Base-by-base conservation (phyloP, 805 yeast genomes). In the Clavispora vitiphila region DNA sequence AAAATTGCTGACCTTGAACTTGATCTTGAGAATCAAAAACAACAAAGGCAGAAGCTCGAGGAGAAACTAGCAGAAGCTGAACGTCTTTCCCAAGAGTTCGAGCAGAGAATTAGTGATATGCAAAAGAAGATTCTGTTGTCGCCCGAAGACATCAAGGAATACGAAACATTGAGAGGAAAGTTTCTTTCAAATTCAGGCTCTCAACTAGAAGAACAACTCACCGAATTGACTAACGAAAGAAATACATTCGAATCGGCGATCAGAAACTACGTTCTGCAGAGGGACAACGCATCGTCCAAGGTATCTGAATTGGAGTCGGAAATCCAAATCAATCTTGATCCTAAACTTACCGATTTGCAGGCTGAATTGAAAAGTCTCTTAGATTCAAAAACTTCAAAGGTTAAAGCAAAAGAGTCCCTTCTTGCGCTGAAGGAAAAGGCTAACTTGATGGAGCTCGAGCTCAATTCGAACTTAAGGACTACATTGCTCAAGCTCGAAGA, bases 401-500 rank as follows among this genome's bases (percentile, higher is more conserved):
- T 56, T 37, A 53, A 56, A 5, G 40, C 46, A 1, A 63, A 60
- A 43, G 56, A 51, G 15, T 49, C 47, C 3, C 46, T 77, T 3
- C 55, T 62, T 16, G 56, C 66, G 11, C 46, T 55, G 7, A 69
- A 68, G 40, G 74, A 72, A 24, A 55, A 63, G 18, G 55, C 60
- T 19, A 54, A 61, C 15, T 63, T 58, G 25, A 71, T 76, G 47
- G 91, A 83, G 53, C 67, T 70, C 27, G 81, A 79, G 43, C 55
- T 86, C n/a, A 83, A 81, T 47, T 67, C 80, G 7, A 76, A 78
- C 46, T 65, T 90, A 43, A 75, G 80, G 48, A 82, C 78, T 24
- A 71, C 80, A 1, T 65, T 85, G 22, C 49, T 75, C 2, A 75
- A 75, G 50, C 65, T 91, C 35, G 84, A 84, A 46, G 95, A 86